Base-by-base conservation (phyloP, 2,329 filamentous ascomycete genomes). In the Blastomyces gilchristii region DNA sequence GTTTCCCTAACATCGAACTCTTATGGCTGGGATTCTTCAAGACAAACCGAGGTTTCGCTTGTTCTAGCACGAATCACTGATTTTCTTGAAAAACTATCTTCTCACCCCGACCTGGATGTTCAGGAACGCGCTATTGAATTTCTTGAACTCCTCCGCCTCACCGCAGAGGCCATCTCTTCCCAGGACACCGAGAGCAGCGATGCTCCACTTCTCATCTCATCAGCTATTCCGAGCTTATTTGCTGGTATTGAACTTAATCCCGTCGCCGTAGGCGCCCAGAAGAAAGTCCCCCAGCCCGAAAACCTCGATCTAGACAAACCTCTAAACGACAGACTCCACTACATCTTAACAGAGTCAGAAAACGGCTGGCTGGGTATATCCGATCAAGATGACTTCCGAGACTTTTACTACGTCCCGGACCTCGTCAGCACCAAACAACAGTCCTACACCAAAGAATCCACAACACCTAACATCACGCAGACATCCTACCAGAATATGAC, bases 111-210 rank as follows among this genome's bases (percentile, higher is more conserved):
- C 69, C 81, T 99, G 0, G 94, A 99, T 72, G 91, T 99, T 3
- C 94, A 99, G 76, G 94, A 97, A 74, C 85, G 94, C 63, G 88
- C 92, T 2, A 92, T 97, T 1, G 92, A 97, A 72, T 95, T 96
- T 69, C 83, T 91, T 0, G 94, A 99, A 72, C 81, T 97, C 14
- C 84, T 97, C 70, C 91, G 91, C 64, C 81, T 99, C 54, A 91
- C 90, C 1, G 86, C 87, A 0, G 94, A 99, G 77, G 91, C 93
- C 50, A 67, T 80, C 45, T 72, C 70, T 4, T 69, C 74, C 3
- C 68, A 71, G 49, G 65, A 68, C 16, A 65, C 70, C 22, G 65
- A 69, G 39, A 63, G 52, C 2, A 67, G 77, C 25, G 88, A 94
- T 66, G 82, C 90, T 11, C 94, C 94, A 2, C 78, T 96, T 16